A percentile compares a stretch with the other conserved stretches of the same genome.
Conservation (phyloP, 1,284 basidiomycete species). For the Cryptococcus neoformans region DNA sequence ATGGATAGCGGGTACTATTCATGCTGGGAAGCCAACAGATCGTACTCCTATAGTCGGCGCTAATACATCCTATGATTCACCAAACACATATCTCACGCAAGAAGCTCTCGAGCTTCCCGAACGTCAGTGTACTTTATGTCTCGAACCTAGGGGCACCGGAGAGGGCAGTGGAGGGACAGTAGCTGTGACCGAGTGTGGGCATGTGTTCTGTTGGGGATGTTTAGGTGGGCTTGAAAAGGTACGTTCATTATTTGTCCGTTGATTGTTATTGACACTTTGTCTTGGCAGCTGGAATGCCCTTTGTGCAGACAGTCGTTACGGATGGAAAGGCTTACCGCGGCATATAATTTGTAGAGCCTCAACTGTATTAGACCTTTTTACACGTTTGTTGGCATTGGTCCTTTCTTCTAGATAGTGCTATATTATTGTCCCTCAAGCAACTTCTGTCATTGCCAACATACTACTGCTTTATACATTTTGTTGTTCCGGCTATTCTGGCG, state of each 20-base stretch:
- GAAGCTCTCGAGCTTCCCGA: constrained; percentile 54
- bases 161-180: constrained; percentile 50
- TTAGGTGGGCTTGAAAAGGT: constrained; percentile 91
- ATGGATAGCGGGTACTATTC: not conserved
- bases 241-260: constrained; percentile 10
- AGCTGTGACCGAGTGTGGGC: constrained; percentile 88
- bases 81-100: constrained; percentile 39
- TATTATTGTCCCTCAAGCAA: too few species aligned
- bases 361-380: not conserved
- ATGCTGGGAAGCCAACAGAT: constrained; percentile 2
- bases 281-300: constrained; percentile 71
- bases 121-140: constrained; percentile 77
- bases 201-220: constrained; percentile 92
- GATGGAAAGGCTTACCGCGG: constrained; percentile 68
- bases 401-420: too few species aligned
- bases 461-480: too few species aligned
- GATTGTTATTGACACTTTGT: not conserved
- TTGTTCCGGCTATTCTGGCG: too few species aligned
- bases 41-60: constrained; percentile 56
- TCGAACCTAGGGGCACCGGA: constrained; percentile 72
- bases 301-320: constrained; percentile 76
- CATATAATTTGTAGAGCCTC: constrained; percentile 68
- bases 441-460: too few species aligned
- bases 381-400: not conserved
- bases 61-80: constrained; percentile 32